Percentiles rank a stretch among this genome's conserved stretches.
These are phyloP conservation scores for Trematosphaeria pertusa DNA, from an alignment of 2,329 filamentous ascomycete genomes.

Conservation along the genomic window DNA sequence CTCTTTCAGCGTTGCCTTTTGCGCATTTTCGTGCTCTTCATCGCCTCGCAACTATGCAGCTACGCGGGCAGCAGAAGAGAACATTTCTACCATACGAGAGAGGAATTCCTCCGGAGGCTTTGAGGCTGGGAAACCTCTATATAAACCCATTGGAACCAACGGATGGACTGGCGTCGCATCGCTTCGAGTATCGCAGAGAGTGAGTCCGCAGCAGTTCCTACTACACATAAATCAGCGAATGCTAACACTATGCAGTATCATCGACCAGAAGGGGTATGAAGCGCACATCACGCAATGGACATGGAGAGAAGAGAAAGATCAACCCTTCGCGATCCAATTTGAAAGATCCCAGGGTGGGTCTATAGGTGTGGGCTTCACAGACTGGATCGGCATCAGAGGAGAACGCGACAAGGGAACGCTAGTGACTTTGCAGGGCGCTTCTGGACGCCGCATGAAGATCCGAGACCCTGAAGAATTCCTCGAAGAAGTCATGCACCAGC, in stretches of 20 bases:
- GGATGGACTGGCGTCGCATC: constrained; percentile 5
- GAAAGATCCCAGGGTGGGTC: constrained; percentile 11
- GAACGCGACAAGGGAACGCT: constrained; percentile 3
- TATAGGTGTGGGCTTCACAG: constrained; percentile 6
- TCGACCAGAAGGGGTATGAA: constrained; percentile 9
- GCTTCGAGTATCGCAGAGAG: constrained; percentile 16
- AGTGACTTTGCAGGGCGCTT: constrained; percentile 6
- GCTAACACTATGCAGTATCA: not conserved
- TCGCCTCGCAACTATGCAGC: not conserved
- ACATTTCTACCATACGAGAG: constrained; percentile 14
- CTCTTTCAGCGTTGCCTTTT: not conserved
- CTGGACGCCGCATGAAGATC: constrained; percentile 13
- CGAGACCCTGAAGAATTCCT: constrained; percentile 8
- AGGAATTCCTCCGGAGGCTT: constrained; percentile 9
- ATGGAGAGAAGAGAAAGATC: constrained; percentile 8
- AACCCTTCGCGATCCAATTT: constrained; percentile 11
- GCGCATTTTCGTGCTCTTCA: not conserved
- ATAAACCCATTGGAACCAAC: constrained; percentile 14
- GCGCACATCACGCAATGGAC: constrained; percentile 6
- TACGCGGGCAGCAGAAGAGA: constrained; percentile 8
- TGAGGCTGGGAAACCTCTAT: constrained; percentile 13
- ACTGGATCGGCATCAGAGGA: constrained; percentile 6
- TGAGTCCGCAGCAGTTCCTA: not conserved
- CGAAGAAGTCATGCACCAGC: constrained; percentile 14
- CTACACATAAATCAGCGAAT: not conserved